phyloP scores from a whole-genome alignment of 2,329 filamentous ascomycete species.

The Stachybotrys chartarum region DNA sequence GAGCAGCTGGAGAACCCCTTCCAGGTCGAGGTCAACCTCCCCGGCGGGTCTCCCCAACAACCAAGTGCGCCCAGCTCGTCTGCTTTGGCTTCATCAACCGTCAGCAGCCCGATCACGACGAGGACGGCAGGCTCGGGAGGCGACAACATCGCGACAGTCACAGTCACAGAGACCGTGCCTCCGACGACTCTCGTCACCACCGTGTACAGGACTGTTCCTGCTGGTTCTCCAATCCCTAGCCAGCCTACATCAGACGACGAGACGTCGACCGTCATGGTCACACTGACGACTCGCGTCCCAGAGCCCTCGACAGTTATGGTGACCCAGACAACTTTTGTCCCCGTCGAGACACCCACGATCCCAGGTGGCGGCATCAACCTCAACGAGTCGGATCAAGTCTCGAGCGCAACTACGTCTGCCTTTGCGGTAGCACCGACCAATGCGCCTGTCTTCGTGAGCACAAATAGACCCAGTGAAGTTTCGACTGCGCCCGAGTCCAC shows the following conservation, averaged over 20 bases:
- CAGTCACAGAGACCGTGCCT: constrained; percentile 29
- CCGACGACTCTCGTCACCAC: constrained; percentile 30
- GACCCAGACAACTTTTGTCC: constrained; percentile 1
- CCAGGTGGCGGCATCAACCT: background rate
- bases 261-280: background rate
- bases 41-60: background rate
- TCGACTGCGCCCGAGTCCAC: background rate
- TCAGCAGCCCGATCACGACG: background rate
- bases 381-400: background rate
- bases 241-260: constrained; percentile 3
- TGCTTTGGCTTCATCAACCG: background rate
- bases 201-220: constrained; percentile 27
- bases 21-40: constrained; percentile 29
- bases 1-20: constrained; percentile 38
- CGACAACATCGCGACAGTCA: constrained; percentile 16
- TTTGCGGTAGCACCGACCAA: background rate
- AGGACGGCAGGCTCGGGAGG: constrained; percentile 4
- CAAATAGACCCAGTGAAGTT: background rate
- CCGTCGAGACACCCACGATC: background rate
- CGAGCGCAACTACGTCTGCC: background rate
- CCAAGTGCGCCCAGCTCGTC: background rate
- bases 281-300: background rate
- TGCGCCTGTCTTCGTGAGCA: background rate
- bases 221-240: constrained; percentile 4
- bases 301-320: constrained; percentile 1